phyloP scores from a whole-genome alignment of 2,329 filamentous ascomycete genomes.

The Diaporthe citri region DNA sequence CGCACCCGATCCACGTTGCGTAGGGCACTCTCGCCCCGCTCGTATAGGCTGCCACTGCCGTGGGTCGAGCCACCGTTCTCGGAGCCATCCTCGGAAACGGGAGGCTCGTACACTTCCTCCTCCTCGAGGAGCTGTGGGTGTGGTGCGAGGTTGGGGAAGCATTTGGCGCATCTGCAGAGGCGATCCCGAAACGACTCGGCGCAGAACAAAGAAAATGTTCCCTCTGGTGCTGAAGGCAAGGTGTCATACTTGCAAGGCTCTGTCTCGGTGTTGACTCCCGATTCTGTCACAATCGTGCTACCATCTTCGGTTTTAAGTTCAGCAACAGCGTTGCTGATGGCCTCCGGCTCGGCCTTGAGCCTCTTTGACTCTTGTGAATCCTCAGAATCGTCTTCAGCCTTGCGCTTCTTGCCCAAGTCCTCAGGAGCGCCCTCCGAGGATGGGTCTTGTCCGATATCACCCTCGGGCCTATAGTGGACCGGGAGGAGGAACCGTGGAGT shows the following conservation, averaged over 20 bases:
- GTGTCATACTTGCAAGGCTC: constrained; percentile 69
- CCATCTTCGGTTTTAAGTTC: constrained; percentile 34
- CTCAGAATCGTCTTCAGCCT: constrained; percentile 64
- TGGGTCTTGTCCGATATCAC: constrained; percentile 40
- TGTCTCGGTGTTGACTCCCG: constrained; percentile 38
- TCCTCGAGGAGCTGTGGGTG: constrained; percentile 91
- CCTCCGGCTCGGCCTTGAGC: constrained; percentile 58
- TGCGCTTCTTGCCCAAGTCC: constrained; percentile 70
- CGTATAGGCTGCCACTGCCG: constrained; percentile 85
- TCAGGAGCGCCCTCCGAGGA: background rate
- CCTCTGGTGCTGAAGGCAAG: constrained; percentile 68
- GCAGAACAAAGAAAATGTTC: constrained; percentile 85
- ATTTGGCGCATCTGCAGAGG: constrained; percentile 85
- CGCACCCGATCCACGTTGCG: constrained; percentile 92
- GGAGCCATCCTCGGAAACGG: constrained; percentile 77
- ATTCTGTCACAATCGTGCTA: constrained; percentile 6
- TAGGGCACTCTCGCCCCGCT: constrained; percentile 92
- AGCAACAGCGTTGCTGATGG: constrained; percentile 39
- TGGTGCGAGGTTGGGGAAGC: constrained; percentile 78
- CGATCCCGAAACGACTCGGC: constrained; percentile 82
- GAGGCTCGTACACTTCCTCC: constrained; percentile 94
- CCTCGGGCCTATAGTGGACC: constrained; percentile 64
- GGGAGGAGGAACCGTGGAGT: constrained; percentile 83
- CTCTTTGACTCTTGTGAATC: constrained; percentile 62
- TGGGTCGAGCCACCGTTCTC: constrained; percentile 68